These are phyloP conservation scores for Calycina herbarum DNA, from an alignment of 2,329 filamentous ascomycete genomes.

Conservation along the genomic window DNA sequence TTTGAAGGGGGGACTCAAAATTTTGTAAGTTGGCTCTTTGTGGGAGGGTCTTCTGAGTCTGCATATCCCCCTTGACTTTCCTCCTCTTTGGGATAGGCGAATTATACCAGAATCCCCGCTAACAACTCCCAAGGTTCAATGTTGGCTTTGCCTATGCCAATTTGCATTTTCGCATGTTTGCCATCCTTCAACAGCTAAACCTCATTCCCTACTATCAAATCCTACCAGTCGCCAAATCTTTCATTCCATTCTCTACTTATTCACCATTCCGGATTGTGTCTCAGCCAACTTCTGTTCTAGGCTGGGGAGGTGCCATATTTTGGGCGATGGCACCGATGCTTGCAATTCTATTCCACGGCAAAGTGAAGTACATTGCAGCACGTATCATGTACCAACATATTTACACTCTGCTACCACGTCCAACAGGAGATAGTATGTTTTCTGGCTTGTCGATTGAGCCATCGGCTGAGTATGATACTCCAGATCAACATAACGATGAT, in stretches of 20 bases:
- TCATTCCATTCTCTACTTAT: conserved; percentile 33
- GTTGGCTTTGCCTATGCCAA: conserved; percentile 28
- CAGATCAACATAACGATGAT: conserved; percentile 22
- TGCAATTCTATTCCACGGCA: conserved; percentile 28
- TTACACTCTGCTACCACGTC: conserved; percentile 34
- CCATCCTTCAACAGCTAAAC: conserved; percentile 36
- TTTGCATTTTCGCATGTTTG: conserved; percentile 36
- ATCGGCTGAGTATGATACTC: conserved; percentile 28
- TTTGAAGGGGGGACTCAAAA: neutral
- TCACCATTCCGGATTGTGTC: conserved; percentile 31
- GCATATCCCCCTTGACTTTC: conserved; percentile 21
- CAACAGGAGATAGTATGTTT: conserved; percentile 34
- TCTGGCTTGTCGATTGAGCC: conserved; percentile 24
- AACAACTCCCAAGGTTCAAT: conserved; percentile 27
- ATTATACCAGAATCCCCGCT: conserved; percentile 12
- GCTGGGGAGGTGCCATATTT: conserved; percentile 24
- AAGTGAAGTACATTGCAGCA: conserved; percentile 28
- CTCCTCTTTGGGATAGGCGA: neutral
- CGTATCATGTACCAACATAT: conserved; percentile 33
- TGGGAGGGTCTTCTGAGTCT: conserved; percentile 8
- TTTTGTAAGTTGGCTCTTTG: neutral
- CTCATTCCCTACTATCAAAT: conserved; percentile 28
- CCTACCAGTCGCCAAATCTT: conserved; percentile 30
- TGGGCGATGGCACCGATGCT: conserved; percentile 31
- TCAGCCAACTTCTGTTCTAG: conserved; percentile 17